These are phyloP conservation scores for Cladosporium sp. DNA, from an alignment of 2,329 filamentous ascomycete genomes.

Conservation along the genomic window DNA sequence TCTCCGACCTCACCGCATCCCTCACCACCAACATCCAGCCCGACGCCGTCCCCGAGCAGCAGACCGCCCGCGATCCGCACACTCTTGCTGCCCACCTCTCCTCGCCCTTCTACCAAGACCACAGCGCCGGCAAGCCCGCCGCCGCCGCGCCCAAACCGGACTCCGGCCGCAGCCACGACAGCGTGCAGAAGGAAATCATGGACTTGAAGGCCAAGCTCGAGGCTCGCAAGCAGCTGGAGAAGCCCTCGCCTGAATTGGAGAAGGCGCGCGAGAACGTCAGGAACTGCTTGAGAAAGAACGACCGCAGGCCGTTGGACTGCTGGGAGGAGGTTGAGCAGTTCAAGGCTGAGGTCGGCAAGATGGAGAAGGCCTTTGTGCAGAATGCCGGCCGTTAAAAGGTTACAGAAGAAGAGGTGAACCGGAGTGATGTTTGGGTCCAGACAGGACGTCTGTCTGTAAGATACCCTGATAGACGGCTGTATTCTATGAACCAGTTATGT, in stretches of 20 bases:
- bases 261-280: conserved; percentile 74
- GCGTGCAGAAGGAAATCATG: conserved; percentile 59
- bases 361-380: conserved; percentile 87
- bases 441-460: conserved; percentile 8
- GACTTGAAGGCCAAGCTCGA: conserved; percentile 53
- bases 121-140: conserved; percentile 32
- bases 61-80: conserved; percentile 22
- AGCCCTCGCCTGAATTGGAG: conserved; percentile 71
- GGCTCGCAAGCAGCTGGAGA: conserved; percentile 57
- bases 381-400: conserved; percentile 60
- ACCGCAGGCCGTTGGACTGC: conserved; percentile 87
- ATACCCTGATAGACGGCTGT: conserved; percentile 19
- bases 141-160: conserved; percentile 42
- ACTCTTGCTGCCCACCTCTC: conserved; percentile 35
- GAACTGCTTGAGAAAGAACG: conserved; percentile 77
- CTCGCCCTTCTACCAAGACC: conserved; percentile 39
- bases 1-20: conserved; percentile 65
- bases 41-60: conserved; percentile 32
- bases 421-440: neutral
- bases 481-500: conserved; percentile 16
- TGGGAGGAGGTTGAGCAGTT: conserved; percentile 91
- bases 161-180: conserved; percentile 49
- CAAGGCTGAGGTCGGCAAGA: conserved; percentile 80
- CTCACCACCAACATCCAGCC: conserved; percentile 38
- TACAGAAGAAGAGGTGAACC: too few relatives aligned